A percentile compares a stretch with the other conserved stretches of the same genome.
Conservation (phyloP, 2,329 filamentous ascomycete species). For the Hortaea sp. region DNA sequence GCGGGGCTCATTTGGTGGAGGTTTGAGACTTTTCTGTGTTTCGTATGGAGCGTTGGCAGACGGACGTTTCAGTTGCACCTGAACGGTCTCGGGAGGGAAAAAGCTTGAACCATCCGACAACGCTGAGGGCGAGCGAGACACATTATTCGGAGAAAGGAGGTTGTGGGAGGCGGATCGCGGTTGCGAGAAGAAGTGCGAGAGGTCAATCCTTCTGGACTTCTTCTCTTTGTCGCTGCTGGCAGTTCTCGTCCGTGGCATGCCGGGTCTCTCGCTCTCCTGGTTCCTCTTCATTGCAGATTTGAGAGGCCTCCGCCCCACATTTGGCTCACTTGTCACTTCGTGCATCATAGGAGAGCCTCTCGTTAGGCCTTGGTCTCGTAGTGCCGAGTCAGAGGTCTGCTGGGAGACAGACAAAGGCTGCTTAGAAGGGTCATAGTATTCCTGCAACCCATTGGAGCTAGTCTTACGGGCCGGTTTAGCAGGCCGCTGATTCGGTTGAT, state of each 20-base stretch:
- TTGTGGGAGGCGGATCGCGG: constrained; percentile 10
- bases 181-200: constrained; percentile 33
- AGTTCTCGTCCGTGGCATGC: not conserved
- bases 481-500: not conserved
- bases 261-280: constrained; percentile 5
- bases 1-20: constrained; percentile 1
- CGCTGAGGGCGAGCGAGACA: constrained; percentile 30
- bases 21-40: constrained; percentile 1
- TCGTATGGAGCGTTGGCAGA: constrained; percentile 2
- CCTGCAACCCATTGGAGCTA: constrained; percentile 19
- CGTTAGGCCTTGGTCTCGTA: constrained; percentile 33
- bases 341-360: constrained; percentile 25
- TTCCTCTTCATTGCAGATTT: constrained; percentile 10
- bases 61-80: constrained; percentile 3
- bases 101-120: constrained; percentile 30
- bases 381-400: constrained; percentile 35
- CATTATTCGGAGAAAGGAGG: constrained; percentile 29
- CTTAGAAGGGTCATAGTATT: constrained; percentile 33
- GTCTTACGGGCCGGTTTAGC: not conserved
- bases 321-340: constrained; percentile 10
- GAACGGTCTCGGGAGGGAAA: constrained; percentile 1
- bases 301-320: constrained; percentile 1
- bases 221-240: not conserved
- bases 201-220: constrained; percentile 28
- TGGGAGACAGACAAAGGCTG: constrained; percentile 33